Evolutionary conservation across 2,329 filamentous ascomycete genomes (phyloP).

Genomic region (Ophiocordyceps australis): DNA sequence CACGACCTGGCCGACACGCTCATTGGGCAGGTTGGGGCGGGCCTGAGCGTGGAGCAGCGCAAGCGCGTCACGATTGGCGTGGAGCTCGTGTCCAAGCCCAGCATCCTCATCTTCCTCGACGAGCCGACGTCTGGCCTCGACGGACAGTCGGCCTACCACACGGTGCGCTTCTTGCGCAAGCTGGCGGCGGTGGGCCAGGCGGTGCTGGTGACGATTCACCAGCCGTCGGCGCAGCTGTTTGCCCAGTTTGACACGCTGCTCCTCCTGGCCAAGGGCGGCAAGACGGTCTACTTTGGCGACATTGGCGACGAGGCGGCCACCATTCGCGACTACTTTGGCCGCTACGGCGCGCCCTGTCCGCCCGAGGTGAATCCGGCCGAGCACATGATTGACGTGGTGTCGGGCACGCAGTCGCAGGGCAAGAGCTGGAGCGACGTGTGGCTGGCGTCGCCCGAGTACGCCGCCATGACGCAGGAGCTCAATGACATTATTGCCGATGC

Average conservation of each 20-base stretch:
- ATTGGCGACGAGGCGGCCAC: slow-evolving; percentile 36
- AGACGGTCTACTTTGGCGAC: slow-evolving; percentile 49
- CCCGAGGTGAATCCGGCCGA: slow-evolving; percentile 52
- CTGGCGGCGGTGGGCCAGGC: slow-evolving; percentile 48
- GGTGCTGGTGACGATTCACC: slow-evolving; percentile 52
- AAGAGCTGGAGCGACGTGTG: slow-evolving; percentile 54
- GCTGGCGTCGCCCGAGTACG: slow-evolving; percentile 43
- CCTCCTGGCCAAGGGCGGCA: slow-evolving; percentile 44
- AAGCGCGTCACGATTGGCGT: slow-evolving; percentile 42
- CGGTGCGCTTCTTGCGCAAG: slow-evolving; percentile 46
- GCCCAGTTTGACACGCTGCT: slow-evolving; percentile 48
- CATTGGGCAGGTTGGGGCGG: slow-evolving; percentile 29
- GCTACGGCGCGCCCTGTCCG: slow-evolving; percentile 44
- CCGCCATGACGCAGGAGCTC: slow-evolving; percentile 39
- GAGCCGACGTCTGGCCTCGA: slow-evolving; percentile 50
- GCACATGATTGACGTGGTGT: slow-evolving; percentile 50
- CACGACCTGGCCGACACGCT: slow-evolving; percentile 27
- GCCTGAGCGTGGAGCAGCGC: slow-evolving; percentile 32
- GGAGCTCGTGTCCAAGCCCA: slow-evolving; percentile 42
- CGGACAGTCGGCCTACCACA: slow-evolving; percentile 48
- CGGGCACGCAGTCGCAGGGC: slow-evolving; percentile 24
- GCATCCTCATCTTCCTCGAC: slow-evolving; percentile 40
- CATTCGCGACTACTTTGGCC: slow-evolving; percentile 45
- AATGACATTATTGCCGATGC: slow-evolving; percentile 40
- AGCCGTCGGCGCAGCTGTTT: slow-evolving; percentile 49